Percentiles rank a stretch among this genome's conserved stretches.
Evolutionary conservation across 768 basidiomycete species (phyloP).

Genomic region (Grammothele lineata): DNA sequence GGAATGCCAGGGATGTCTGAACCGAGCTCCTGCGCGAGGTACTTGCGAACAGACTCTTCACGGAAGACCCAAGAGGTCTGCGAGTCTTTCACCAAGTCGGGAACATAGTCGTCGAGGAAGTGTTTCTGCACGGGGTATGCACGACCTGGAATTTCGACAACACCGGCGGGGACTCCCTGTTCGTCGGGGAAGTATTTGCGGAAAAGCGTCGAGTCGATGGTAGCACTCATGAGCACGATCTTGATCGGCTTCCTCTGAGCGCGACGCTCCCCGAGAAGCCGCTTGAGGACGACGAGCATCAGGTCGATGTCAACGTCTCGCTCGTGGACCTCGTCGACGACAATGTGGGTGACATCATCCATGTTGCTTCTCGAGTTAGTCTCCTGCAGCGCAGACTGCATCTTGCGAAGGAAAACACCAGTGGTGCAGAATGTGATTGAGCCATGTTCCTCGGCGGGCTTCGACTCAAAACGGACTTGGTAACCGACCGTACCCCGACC

Average conservation of each 20-base stretch:
- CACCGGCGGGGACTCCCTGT: conserved; percentile 53
- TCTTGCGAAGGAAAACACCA: conserved; percentile 81
- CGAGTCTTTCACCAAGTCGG: conserved; percentile 39
- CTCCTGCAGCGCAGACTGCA: conserved; percentile 68
- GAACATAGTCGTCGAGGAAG: conserved; percentile 76
- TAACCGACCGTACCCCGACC: conserved; percentile 78
- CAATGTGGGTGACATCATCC: conserved; percentile 81
- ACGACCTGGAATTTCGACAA: conserved; percentile 85
- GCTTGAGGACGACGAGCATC: conserved; percentile 83
- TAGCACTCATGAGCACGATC: conserved; percentile 92
- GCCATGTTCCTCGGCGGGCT: conserved; percentile 73
- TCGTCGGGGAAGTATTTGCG: conserved; percentile 79
- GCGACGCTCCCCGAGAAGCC: conserved; percentile 71
- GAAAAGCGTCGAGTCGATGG: conserved; percentile 88
- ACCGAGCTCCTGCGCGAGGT: conserved; percentile 66
- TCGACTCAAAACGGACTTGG: conserved; percentile 87
- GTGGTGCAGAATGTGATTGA: conserved; percentile 92
- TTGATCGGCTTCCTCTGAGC: conserved; percentile 70
- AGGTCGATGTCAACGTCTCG: conserved; percentile 92
- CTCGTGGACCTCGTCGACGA: conserved; percentile 97
- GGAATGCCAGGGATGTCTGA: conserved; percentile 15
- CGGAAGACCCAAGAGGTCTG: conserved; percentile 58
- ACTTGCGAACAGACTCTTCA: conserved; percentile 68
- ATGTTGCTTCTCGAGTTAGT: conserved; percentile 36
- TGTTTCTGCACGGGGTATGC: conserved; percentile 83